Evolutionary conservation across 2,329 filamentous ascomycete species (phyloP), one percentile per base, ranked within the genome.

Genomic region (Colletotrichum horii): DNA sequence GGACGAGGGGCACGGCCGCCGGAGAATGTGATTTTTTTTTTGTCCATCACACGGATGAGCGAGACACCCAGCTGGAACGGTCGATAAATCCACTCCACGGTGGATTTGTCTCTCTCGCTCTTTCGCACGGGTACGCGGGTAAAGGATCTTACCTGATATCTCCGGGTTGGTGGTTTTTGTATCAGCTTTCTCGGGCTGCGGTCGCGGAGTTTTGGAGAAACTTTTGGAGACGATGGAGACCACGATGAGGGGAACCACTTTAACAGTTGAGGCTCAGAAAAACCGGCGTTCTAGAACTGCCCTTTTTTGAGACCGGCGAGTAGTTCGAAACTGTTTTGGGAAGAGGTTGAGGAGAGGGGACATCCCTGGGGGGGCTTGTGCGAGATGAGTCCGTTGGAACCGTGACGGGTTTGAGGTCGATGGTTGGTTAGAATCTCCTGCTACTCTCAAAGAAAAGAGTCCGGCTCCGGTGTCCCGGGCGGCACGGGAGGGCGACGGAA

Each of bases 61-160:
- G 64, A 75, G 70, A 73, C 66, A 65, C 22, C n/a, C 32, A 67
- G 72, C 72, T 75, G 62, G 72, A 75, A 66, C 72, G 70, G 73
- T 43, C 73, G 64, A 73, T 69, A 69, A 68, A 38, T 11, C 70
- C 73, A 73, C 73, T 75, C 62, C 55, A 22, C 32, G 28, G 64
- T 65, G 64, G 73, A 58, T n/a, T 52, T 28, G 8, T 24, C 22
- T 19, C n/a, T 16, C 8, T 48, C n/a, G 43, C 24, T 69, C 16
- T 22, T 28, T 16, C n/a, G 55, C 55, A 71, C 28, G 61, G 36
- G 55, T 43, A 28, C n/a, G 69, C 55, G 72, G 67, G 56, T 74
- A 48, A 48, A 64, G 56, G 58, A 55, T 62, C 55, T 52, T 30
- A 34, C 30, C 30, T n/a, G 43, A 16, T 48, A 48, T 48, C 43